A percentile compares a stretch with the other conserved stretches of the same genome.
Evolutionary conservation across 129 eudicot genomes (phyloP).

Genomic region (Rutidosis leptorrhynchoides): DNA sequence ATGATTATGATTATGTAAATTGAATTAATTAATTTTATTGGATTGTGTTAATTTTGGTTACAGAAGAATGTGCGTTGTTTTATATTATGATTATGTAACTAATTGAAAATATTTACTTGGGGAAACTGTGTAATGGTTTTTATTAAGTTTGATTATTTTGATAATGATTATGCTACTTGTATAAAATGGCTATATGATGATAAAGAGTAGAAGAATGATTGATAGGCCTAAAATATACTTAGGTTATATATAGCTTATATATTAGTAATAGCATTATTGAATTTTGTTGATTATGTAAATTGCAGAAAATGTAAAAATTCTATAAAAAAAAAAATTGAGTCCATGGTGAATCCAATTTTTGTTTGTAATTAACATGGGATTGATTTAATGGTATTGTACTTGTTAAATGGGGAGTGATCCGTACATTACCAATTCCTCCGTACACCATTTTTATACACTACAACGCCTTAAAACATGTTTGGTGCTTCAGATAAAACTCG

Average conservation of each 20-base stretch:
- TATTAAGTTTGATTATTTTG: neutral
- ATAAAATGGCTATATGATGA: too few relatives aligned
- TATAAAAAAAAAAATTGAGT: too few relatives aligned
- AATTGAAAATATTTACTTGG: neutral
- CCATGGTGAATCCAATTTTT: neutral
- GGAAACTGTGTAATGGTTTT: too few relatives aligned
- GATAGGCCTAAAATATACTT: neutral
- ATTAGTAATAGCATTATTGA: neutral
- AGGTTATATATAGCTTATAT: neutral
- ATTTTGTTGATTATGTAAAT: neutral
- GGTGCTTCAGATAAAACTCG: neutral
- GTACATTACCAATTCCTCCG: too few relatives aligned
- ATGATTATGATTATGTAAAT: too few relatives aligned
- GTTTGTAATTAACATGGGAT: neutral
- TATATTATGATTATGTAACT: neutral
- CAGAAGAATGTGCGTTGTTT: neutral
- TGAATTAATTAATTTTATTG: too few relatives aligned
- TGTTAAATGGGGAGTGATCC: too few relatives aligned
- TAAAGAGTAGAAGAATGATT: neutral
- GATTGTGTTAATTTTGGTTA: neutral
- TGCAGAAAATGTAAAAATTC: too few relatives aligned
- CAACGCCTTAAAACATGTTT: too few relatives aligned
- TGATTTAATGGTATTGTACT: neutral
- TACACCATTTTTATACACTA: too few relatives aligned
- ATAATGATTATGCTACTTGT: neutral